Conservation (phyloP, 495 filamentous ascomycete species). For the Astrocystis sublimbata region DNA sequence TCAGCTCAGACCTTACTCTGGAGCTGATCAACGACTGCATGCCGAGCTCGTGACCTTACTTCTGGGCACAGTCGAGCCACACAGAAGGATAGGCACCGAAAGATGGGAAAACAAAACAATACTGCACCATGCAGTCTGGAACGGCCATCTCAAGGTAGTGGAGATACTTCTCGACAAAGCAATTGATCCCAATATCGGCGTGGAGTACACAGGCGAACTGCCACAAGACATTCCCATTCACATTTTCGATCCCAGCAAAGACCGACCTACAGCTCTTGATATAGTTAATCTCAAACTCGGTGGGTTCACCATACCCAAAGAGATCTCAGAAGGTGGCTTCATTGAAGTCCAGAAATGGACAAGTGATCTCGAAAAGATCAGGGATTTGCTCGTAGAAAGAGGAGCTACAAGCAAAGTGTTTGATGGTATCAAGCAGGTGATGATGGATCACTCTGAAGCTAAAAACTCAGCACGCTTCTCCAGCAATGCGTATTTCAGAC, state of each 20-base stretch:
- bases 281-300: not conserved
- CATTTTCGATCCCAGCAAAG: not conserved
- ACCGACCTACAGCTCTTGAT: not conserved
- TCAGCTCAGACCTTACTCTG: not conserved
- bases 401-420: not conserved
- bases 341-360: not conserved
- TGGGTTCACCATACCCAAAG: not conserved
- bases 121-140: not conserved
- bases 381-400: not conserved
- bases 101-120: not conserved
- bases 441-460: not conserved
- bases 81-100: not conserved
- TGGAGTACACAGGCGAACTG: not conserved
- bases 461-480: not conserved
- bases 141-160: not conserved
- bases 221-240: not conserved
- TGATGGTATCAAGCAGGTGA: not conserved
- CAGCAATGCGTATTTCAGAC: not conserved
- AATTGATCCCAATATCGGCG: not conserved
- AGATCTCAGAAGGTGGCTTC: not conserved
- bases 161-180: not conserved
- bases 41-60: not conserved
- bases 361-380: not conserved
- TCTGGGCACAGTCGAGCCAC: not conserved
- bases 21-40: not conserved